Evolutionary conservation across 2,329 filamentous ascomycete genomes (phyloP).

Genomic region (Aspergillus pseudoglaucus): DNA sequence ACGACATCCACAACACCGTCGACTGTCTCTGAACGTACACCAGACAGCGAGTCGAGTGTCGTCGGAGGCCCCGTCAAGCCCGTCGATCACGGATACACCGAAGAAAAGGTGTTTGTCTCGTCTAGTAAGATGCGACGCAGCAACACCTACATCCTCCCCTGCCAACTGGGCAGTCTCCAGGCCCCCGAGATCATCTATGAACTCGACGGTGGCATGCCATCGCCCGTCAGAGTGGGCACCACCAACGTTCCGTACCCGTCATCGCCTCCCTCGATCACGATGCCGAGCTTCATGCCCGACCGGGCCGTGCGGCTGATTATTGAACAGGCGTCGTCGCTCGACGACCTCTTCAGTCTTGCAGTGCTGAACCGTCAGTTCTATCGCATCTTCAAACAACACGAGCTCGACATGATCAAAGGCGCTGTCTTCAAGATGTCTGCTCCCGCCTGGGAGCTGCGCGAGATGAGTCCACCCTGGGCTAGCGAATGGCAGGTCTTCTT

Average conservation of each 20-base stretch:
- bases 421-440: conserved; percentile 49
- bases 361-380: conserved; percentile 53
- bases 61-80: neutral
- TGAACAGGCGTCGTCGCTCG: conserved; percentile 41
- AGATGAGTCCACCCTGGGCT: conserved; percentile 50
- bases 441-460: conserved; percentile 55
- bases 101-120: conserved; percentile 21
- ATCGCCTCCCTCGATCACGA: neutral
- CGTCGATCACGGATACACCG: conserved; percentile 1
- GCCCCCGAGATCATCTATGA: conserved; percentile 26
- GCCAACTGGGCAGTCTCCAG: conserved; percentile 15
- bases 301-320: conserved; percentile 49
- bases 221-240: conserved; percentile 10
- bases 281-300: conserved; percentile 34
- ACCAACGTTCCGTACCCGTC: neutral
- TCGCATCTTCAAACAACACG: conserved; percentile 51
- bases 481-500: conserved; percentile 34
- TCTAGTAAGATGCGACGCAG: conserved; percentile 12
- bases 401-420: conserved; percentile 48
- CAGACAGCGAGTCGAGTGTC: neutral
- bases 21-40: conserved; percentile 1
- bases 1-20: neutral
- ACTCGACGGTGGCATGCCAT: conserved; percentile 23
- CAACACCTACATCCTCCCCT: conserved; percentile 11
- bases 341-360: conserved; percentile 51